Base-by-base conservation (phyloP, 257 asterid genomes). In the Echites panduratus region DNA sequence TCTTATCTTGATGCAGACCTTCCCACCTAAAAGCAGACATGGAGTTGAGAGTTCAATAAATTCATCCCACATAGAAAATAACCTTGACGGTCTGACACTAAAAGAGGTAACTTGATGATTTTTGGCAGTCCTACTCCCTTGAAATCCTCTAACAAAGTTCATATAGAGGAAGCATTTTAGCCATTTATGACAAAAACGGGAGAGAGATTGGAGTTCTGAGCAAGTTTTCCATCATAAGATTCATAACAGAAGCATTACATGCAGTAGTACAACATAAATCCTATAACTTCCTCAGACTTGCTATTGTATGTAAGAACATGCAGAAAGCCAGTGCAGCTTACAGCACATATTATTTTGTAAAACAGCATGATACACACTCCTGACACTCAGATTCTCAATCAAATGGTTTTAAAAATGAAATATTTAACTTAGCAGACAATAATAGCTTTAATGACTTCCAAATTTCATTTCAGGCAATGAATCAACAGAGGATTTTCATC, bases 401-500 rank as follows among this genome's bases (percentile, higher is more conserved):
- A 29, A 35, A 12, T 22, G 62, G 14, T 64, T 17, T 17, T 10
- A 10, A 12, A 35, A 41, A 32, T 48, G 16, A 58, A 35, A 12
- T 32, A 20, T 20, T 35, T 16, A 32, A 35, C 38, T 5, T 49
- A 69, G 17, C 32, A 29, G 63, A 49, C 22, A 13, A 8, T 22
- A 68, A n/a, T n/a, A n/a, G n/a, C 72, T 40, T 32, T 54, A n/a
- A 20, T 24, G 22, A 57, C 70, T 47, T 68, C 24, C 8, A 66
- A 19, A 17, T 62, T 56, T 58, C 32, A 52, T 74, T 79, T 63
- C 83, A 85, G 89, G 88, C 90, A 76, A 77, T 83, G 82, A 66
- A 79, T 32, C 84, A 86, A 70, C 69, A 76, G 81, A 82, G 88
- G 78, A 80, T 86, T 70, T 83, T 83, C 80, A 79, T 77, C 57